Evolutionary conservation across 768 basidiomycete species (phyloP).

Genomic region (Boletus pseudopeckii): DNA sequence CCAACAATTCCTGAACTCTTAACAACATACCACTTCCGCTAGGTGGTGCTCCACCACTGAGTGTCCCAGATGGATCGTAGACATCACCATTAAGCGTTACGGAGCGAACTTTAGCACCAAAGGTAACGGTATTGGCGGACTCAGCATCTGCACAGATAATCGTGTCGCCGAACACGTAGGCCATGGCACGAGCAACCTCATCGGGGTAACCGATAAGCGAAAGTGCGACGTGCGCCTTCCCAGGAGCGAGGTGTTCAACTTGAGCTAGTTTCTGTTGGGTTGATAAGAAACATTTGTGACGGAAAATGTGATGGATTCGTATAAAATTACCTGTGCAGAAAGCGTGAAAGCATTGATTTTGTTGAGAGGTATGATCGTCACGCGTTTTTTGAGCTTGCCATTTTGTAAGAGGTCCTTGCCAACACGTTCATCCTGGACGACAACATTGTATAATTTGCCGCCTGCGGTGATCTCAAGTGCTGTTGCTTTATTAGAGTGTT

Average conservation of each 20-base stretch:
- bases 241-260: slow-evolving; percentile 68
- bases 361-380: slow-evolving; percentile 91
- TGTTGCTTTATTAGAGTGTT: slow-evolving; percentile 75
- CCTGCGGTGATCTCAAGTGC: slow-evolving; percentile 94
- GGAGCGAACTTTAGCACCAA: slow-evolving; percentile 65
- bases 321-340: slow-evolving; percentile 41
- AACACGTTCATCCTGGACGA: slow-evolving; percentile 86
- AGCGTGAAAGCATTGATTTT: slow-evolving; percentile 73
- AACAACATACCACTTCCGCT: slow-evolving; percentile 70
- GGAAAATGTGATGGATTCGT: background rate
- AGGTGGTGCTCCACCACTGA: slow-evolving; percentile 88
- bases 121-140: slow-evolving; percentile 85
- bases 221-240: slow-evolving; percentile 83
- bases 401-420: slow-evolving; percentile 82
- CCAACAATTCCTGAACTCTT: slow-evolving; percentile 78
- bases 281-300: background rate
- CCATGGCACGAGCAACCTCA: slow-evolving; percentile 85
- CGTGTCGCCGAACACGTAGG: slow-evolving; percentile 90
- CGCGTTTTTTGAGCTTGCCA: slow-evolving; percentile 76
- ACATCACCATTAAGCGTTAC: slow-evolving; percentile 95
- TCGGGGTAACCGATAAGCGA: slow-evolving; percentile 79
- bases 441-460: slow-evolving; percentile 86
- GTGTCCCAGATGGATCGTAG: slow-evolving; percentile 92
- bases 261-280: slow-evolving; percentile 67
- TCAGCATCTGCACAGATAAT: slow-evolving; percentile 88